A percentile compares a stretch with the other conserved stretches of the same genome.
Evolutionary conservation across 2,329 filamentous ascomycete genomes (phyloP).

Genomic region (Thermoascus crustaceus): DNA sequence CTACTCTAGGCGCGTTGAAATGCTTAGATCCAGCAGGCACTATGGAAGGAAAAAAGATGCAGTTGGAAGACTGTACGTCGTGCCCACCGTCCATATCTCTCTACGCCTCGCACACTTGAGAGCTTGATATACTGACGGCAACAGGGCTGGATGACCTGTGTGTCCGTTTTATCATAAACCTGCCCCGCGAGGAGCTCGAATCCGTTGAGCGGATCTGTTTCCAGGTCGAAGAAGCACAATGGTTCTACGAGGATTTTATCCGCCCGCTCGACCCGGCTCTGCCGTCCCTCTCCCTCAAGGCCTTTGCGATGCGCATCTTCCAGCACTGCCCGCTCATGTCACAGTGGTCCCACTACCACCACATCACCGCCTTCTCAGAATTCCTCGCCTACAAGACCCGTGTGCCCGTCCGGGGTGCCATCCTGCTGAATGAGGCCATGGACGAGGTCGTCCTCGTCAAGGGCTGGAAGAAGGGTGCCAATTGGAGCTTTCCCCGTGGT

Average conservation of each 20-base stretch:
- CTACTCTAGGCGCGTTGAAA: constrained; percentile 39
- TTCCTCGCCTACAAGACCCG: constrained; percentile 92
- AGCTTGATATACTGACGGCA: too few relatives aligned
- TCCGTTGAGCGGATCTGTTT: constrained; percentile 94
- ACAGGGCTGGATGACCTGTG: constrained; percentile 93
- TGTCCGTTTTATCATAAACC: constrained; percentile 95
- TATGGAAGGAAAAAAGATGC: constrained; percentile 73
- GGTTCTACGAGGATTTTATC: constrained; percentile 99
- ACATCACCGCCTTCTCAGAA: constrained; percentile 76
- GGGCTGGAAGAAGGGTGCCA: constrained; percentile 94
- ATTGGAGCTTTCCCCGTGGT: constrained; percentile 92
- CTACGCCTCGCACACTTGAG: background rate
- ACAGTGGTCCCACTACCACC: constrained; percentile 67
- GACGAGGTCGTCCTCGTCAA: constrained; percentile 89
- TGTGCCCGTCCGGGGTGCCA: constrained; percentile 87
- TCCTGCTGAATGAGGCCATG: constrained; percentile 89
- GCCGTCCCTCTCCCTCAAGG: constrained; percentile 74
- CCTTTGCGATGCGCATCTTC: constrained; percentile 85
- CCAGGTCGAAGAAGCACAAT: constrained; percentile 98
- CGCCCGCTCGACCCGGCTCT: constrained; percentile 77
- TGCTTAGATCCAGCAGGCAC: constrained; percentile 52
- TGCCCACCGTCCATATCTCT: background rate
- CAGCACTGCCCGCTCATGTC: constrained; percentile 86
- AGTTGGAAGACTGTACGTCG: constrained; percentile 74
- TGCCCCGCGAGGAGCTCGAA: constrained; percentile 81